Conservation (phyloP, 2,329 filamentous ascomycete genomes). For the Coniochaeta hoffmannii region DNA sequence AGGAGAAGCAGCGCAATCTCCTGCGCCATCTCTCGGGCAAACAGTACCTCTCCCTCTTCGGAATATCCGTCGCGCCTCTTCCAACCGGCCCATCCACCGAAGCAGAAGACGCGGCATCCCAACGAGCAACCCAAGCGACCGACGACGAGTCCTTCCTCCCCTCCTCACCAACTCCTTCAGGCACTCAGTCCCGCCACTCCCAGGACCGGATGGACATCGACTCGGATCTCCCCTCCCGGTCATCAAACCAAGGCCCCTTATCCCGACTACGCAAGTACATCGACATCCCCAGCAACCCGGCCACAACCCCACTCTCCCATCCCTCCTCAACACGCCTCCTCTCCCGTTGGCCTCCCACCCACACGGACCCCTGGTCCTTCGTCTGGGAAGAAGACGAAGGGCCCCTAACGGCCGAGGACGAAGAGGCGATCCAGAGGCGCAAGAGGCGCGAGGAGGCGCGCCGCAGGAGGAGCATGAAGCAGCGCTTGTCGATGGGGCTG, state of each 20-base stretch:
- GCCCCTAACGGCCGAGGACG: background rate
- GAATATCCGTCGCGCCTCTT: background rate
- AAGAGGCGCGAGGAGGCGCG: background rate
- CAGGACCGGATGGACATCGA: background rate
- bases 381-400: background rate
- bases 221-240: background rate
- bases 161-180: background rate
- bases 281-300: background rate
- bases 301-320: background rate
- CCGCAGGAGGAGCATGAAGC: background rate
- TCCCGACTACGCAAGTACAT: background rate
- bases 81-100: background rate
- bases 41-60: background rate
- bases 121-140: background rate
- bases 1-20: background rate
- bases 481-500: background rate
- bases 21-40: background rate
- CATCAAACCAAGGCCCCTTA: background rate
- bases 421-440: background rate
- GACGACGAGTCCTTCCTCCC: background rate
- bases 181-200: background rate
- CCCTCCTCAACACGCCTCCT: background rate
- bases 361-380: background rate
- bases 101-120: background rate
- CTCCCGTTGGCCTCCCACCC: background rate